Percentiles rank a stretch among this genome's conserved stretches.
Evolutionary conservation across 2,329 filamentous ascomycete species (phyloP).

Genomic region (Onygenales sp.): DNA sequence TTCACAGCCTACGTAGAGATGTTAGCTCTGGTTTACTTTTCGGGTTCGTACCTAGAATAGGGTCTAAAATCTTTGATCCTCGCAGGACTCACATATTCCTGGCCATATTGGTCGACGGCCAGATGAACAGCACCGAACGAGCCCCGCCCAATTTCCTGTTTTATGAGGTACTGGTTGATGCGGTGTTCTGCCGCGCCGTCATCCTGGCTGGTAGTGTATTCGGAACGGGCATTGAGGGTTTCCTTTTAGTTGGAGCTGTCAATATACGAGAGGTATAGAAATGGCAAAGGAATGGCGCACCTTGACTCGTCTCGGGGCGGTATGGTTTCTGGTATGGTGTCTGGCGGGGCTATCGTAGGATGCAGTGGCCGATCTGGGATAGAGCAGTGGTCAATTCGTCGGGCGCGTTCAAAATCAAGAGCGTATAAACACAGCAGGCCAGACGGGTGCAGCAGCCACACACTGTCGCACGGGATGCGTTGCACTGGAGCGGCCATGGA

Average conservation of each 20-base stretch:
- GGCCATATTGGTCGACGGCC: constrained; percentile 79
- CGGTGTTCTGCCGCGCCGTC: constrained; percentile 73
- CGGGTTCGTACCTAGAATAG: neutral
- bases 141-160: constrained; percentile 90
- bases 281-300: constrained; percentile 25
- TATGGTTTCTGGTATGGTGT: constrained; percentile 49
- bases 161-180: constrained; percentile 92
- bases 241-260: constrained; percentile 45
- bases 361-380: constrained; percentile 6
- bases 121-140: constrained; percentile 92
- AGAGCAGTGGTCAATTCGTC: neutral
- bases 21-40: neutral
- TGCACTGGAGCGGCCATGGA: neutral
- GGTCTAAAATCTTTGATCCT: constrained; percentile 1
- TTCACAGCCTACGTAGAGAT: constrained; percentile 65
- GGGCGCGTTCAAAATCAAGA: no score
- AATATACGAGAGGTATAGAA: neutral
- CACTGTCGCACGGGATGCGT: neutral
- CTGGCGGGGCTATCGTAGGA: constrained; percentile 11
- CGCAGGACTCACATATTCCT: constrained; percentile 67
- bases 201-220: constrained; percentile 75
- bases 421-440: neutral
- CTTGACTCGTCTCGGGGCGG: constrained; percentile 54
- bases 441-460: neutral
- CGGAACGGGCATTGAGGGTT: constrained; percentile 80